A percentile compares a stretch with the other conserved stretches of the same genome.
These are phyloP conservation scores for Limtongia smithiae DNA, from an alignment of 805 yeast species.

Conservation along the genomic window DNA sequence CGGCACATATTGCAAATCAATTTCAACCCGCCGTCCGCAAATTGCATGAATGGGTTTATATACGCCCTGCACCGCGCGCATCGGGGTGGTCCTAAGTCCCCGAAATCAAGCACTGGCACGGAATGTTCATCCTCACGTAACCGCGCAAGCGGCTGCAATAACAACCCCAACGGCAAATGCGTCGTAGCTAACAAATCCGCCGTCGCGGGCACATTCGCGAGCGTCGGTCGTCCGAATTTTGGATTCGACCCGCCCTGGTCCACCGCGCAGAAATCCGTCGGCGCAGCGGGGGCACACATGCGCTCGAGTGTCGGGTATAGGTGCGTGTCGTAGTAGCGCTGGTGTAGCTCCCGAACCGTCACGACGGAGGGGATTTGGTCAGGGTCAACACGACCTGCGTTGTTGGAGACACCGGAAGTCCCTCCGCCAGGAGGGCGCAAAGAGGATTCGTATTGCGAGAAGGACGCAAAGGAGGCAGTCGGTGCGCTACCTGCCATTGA, in stretches of 20 bases:
- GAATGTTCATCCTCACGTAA: constrained; percentile 41
- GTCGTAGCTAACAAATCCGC: constrained; percentile 67
- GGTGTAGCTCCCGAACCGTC: constrained; percentile 37
- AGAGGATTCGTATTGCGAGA: constrained; percentile 11
- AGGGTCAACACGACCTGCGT: constrained; percentile 22
- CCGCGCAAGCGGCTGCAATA: constrained; percentile 82
- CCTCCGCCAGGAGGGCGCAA: constrained; percentile 10
- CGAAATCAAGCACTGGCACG: constrained; percentile 67
- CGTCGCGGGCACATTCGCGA: constrained; percentile 77
- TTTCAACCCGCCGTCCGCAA: constrained; percentile 52
- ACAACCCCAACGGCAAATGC: constrained; percentile 74
- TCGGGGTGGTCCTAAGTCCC: constrained; percentile 67
- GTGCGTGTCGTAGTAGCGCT: constrained; percentile 37
- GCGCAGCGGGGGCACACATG: constrained; percentile 79
- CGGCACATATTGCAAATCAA: constrained; percentile 86
- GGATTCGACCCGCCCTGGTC: constrained; percentile 90
- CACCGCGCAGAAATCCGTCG: constrained; percentile 60
- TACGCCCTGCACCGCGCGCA: constrained; percentile 91
- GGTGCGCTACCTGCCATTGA: constrained; percentile 10
- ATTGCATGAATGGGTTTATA: constrained; percentile 77
- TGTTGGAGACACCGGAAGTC: constrained; percentile 5
- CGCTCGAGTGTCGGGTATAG: constrained; percentile 70
- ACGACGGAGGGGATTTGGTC: constrained; percentile 40
- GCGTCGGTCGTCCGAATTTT: constrained; percentile 66
- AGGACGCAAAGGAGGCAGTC: not conserved